Evolutionary conservation across 2,329 filamentous ascomycete genomes (phyloP).

Genomic region (Coniella lustricola): DNA sequence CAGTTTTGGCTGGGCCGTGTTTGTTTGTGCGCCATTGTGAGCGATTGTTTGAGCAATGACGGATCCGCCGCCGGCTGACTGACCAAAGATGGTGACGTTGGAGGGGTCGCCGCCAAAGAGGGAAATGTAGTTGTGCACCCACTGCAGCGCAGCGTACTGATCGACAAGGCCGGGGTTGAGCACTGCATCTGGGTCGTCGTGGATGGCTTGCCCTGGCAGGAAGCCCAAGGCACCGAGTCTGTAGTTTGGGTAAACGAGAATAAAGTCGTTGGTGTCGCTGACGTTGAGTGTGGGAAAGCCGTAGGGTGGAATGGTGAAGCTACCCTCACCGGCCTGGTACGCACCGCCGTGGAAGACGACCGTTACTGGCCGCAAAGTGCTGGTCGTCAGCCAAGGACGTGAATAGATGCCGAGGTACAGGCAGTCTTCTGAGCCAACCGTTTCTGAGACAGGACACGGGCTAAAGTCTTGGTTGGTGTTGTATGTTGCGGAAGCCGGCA

Average conservation of each 20-base stretch:
- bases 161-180: constrained; percentile 60
- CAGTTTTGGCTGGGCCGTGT: background rate
- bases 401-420: constrained; percentile 45
- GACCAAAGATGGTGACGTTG: constrained; percentile 54
- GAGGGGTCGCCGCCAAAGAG: constrained; percentile 52
- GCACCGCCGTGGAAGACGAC: constrained; percentile 57
- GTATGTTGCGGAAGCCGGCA: constrained; percentile 17
- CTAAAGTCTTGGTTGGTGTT: constrained; percentile 19
- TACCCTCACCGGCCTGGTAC: constrained; percentile 49
- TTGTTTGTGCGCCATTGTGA: background rate
- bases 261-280: constrained; percentile 31
- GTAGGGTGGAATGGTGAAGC: constrained; percentile 50
- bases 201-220: constrained; percentile 39
- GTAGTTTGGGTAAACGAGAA: constrained; percentile 36
- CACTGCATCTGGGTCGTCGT: constrained; percentile 45
- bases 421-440: constrained; percentile 37
- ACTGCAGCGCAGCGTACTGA: constrained; percentile 50
- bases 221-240: constrained; percentile 64
- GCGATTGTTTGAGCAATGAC: constrained; percentile 2
- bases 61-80: constrained; percentile 43
- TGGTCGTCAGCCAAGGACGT: constrained; percentile 21
- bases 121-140: constrained; percentile 53
- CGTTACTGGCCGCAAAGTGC: constrained; percentile 37
- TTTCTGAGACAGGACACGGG: constrained; percentile 26
- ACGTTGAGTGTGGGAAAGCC: constrained; percentile 47